phyloP scores from a whole-genome alignment of 805 yeast species.

The Candida qinlingensis region DNA sequence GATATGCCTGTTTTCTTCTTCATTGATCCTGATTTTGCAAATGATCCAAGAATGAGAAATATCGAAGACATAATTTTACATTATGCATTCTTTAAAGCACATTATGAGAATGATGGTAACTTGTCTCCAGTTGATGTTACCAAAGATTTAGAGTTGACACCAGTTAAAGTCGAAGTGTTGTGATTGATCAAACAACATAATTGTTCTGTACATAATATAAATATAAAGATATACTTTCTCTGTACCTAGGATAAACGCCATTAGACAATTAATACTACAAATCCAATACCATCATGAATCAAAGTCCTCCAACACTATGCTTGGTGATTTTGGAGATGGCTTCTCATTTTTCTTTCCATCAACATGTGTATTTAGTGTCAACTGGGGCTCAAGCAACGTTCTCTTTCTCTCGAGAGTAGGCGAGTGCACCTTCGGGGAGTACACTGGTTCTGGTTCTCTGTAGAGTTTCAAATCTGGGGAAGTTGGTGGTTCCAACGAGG shows the following conservation, averaged over 20 bases:
- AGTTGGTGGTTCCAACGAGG: slow-evolving; percentile 17
- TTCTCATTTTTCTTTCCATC: background rate
- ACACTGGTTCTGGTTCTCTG: slow-evolving; percentile 20
- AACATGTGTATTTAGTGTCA: background rate
- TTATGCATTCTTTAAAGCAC: slow-evolving; percentile 80
- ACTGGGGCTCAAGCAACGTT: background rate
- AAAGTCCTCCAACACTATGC: slow-evolving; percentile 2
- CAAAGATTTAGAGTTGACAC: slow-evolving; percentile 21
- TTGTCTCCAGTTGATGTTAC: slow-evolving; percentile 26
- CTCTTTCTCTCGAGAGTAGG: background rate
- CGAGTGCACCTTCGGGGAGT: slow-evolving; percentile 5
- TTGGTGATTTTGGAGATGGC: slow-evolving; percentile 4
- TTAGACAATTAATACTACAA: too few species aligned
- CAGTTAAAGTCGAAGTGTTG: slow-evolving; percentile 14
- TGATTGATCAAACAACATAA: background rate
- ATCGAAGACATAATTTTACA: slow-evolving; percentile 86
- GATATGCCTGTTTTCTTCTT: slow-evolving; percentile 99
- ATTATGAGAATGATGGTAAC: slow-evolving; percentile 36
- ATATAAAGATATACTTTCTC: background rate
- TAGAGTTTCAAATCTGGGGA: slow-evolving; percentile 17
- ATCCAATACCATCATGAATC: background rate
- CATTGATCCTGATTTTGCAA: slow-evolving; percentile 92
- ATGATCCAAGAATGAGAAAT: slow-evolving; percentile 88
- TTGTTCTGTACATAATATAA: background rate
- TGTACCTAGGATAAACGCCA: too few species aligned